Percentiles rank a stretch among this genome's conserved stretches.
Conservation (phyloP, 2,329 filamentous ascomycete genomes). For the Colletotrichum sp. region DNA sequence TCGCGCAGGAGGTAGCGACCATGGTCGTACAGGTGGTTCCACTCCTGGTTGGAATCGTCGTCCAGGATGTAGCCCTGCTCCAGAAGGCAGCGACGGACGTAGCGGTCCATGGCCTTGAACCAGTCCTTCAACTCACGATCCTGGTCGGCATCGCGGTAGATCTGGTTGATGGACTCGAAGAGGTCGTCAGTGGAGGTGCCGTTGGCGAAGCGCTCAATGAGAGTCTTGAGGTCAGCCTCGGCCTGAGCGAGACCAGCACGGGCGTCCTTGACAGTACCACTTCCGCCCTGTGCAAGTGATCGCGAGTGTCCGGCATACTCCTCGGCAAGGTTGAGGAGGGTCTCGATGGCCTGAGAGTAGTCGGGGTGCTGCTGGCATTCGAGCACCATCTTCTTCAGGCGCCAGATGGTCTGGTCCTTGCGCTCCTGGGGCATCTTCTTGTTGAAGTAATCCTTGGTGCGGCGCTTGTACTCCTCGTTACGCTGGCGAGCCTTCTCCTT, state of each 20-base stretch:
- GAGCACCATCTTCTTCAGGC: constrained; percentile 95
- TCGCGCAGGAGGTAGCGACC: constrained; percentile 87
- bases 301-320: constrained; percentile 81
- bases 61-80: constrained; percentile 92
- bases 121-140: constrained; percentile 88
- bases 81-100: constrained; percentile 82
- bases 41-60: constrained; percentile 78
- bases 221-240: constrained; percentile 81
- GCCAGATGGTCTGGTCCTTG: constrained; percentile 89
- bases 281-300: constrained; percentile 66
- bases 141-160: constrained; percentile 86
- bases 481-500: constrained; percentile 51
- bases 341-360: constrained; percentile 90
- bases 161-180: constrained; percentile 81
- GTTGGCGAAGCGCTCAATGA: constrained; percentile 96
- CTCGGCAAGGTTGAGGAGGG: constrained; percentile 83
- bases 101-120: constrained; percentile 82
- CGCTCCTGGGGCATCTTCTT: constrained; percentile 92
- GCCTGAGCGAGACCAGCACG: constrained; percentile 72
- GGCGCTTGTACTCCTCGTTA: constrained; percentile 48
- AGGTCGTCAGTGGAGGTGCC: constrained; percentile 88
- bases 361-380: constrained; percentile 96
- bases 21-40: constrained; percentile 84
- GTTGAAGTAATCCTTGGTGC: constrained; percentile 76
- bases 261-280: constrained; percentile 75